These are phyloP conservation scores for Enteropsectra breve DNA, from an alignment of 371 early-diverging fungal species.

Conservation along the genomic window DNA sequence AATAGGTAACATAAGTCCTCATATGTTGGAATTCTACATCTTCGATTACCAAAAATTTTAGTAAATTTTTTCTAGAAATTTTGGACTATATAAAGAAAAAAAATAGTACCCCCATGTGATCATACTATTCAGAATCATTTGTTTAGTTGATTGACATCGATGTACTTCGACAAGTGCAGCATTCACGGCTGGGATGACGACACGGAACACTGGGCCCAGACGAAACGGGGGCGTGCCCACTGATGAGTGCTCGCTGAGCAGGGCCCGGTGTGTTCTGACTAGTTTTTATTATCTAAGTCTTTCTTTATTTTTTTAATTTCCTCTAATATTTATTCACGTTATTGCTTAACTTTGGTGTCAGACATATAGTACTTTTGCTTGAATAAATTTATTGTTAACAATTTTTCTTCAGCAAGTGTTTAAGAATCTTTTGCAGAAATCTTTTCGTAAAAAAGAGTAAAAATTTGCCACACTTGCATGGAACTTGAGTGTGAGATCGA, in stretches of 20 bases:
- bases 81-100: constrained; percentile 3
- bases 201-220: constrained; percentile 11
- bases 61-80: constrained; percentile 1
- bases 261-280: constrained; percentile 38
- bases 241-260: constrained; percentile 16
- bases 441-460: too few species aligned
- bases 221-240: constrained; percentile 4
- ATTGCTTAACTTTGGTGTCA: too few species aligned
- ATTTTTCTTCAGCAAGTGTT: too few species aligned
- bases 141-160: constrained; percentile 32
- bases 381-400: too few species aligned
- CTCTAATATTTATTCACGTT: too few species aligned
- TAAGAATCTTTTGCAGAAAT: too few species aligned
- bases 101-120: constrained; percentile 20
- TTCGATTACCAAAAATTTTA: too few species aligned
- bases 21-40: too few species aligned
- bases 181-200: constrained; percentile 36
- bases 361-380: too few species aligned
- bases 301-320: constrained; percentile 2
- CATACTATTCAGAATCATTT: constrained; percentile 49
- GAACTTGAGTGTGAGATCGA: too few species aligned
- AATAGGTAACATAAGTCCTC: too few species aligned
- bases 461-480: too few species aligned
- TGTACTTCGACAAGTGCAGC: constrained; percentile 25
- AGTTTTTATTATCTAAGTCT: constrained; percentile 31